A percentile compares a stretch with the other conserved stretches of the same genome.
phyloP scores from a whole-genome alignment of 1,139 yeast species.

The Nadsonia starkeyi-henricii region DNA sequence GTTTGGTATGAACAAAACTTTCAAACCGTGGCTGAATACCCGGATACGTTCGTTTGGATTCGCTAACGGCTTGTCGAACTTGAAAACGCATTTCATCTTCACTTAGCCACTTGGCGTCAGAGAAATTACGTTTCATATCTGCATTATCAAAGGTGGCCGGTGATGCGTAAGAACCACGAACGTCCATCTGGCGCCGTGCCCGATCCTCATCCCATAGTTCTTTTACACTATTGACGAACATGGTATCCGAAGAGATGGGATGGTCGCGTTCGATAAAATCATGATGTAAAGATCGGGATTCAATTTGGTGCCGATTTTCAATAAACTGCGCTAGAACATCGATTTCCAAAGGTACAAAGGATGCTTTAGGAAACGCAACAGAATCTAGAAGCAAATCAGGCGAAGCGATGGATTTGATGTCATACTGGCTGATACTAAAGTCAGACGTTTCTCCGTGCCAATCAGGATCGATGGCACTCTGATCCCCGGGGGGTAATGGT shows the following conservation, averaged over 20 bases:
- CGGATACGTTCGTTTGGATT: background rate
- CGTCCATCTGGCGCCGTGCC: conserved; percentile 34
- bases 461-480: conserved; percentile 10
- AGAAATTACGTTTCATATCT: background rate
- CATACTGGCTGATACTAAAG: conserved; percentile 2
- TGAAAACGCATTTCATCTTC: conserved; percentile 21
- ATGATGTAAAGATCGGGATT: conserved; percentile 36
- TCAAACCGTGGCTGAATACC: background rate
- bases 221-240: conserved; percentile 42
- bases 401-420: conserved; percentile 1
- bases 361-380: conserved; percentile 35
- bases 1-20: background rate
- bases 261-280: conserved; percentile 29
- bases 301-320: conserved; percentile 35
- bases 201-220: conserved; percentile 50
- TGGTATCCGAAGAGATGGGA: conserved; percentile 15
- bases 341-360: conserved; percentile 51
- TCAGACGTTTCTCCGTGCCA: conserved; percentile 5
- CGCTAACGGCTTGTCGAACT: conserved; percentile 2
- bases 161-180: conserved; percentile 20
- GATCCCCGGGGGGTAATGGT: conserved; percentile 7
- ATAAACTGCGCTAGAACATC: conserved; percentile 52
- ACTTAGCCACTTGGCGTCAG: conserved; percentile 19
- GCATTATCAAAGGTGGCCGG: conserved; percentile 3
- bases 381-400: background rate